These are phyloP conservation scores for Colletotrichum orbiculare DNA, from an alignment of 2,329 filamentous ascomycete species.

Conservation along the genomic window DNA sequence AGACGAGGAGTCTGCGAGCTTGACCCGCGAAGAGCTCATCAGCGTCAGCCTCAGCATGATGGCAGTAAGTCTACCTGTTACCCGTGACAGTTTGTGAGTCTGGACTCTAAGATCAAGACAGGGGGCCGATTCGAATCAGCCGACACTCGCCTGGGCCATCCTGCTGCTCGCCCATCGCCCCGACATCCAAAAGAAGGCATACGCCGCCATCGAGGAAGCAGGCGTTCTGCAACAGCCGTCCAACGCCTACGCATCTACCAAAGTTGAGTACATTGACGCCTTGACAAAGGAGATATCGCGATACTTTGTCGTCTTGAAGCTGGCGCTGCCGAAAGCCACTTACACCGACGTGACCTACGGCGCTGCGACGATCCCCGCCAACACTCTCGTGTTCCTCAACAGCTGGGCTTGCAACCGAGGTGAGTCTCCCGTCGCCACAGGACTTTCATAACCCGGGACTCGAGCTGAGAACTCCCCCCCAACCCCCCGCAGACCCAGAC, in stretches of 20 bases:
- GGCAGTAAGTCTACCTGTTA: constrained; percentile 24
- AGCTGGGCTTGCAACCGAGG: constrained; percentile 45
- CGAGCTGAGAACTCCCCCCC: too few species aligned
- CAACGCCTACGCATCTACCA: constrained; percentile 52
- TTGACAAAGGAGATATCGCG: constrained; percentile 73
- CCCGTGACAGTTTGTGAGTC: neutral
- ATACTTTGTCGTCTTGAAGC: constrained; percentile 73
- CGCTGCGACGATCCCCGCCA: constrained; percentile 59
- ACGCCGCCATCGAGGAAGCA: constrained; percentile 48
- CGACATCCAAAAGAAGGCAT: constrained; percentile 43
- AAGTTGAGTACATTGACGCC: constrained; percentile 72
- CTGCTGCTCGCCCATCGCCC: constrained; percentile 43
- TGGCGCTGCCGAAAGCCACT: constrained; percentile 69
- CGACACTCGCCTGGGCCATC: constrained; percentile 43
- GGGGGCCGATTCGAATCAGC: constrained; percentile 44
- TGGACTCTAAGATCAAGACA: neutral
- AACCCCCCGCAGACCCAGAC: constrained; percentile 60
- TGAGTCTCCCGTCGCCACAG: constrained; percentile 2
- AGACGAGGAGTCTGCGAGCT: constrained; percentile 12
- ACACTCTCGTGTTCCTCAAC: constrained; percentile 54
- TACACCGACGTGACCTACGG: constrained; percentile 41
- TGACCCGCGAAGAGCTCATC: constrained; percentile 18
- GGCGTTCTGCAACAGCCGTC: constrained; percentile 18
- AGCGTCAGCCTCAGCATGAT: constrained; percentile 60
- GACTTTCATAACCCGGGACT: too few species aligned